phyloP scores from a whole-genome alignment of 164 flowering plant genomes.

The Tetrastigma voinierianum region DNA sequence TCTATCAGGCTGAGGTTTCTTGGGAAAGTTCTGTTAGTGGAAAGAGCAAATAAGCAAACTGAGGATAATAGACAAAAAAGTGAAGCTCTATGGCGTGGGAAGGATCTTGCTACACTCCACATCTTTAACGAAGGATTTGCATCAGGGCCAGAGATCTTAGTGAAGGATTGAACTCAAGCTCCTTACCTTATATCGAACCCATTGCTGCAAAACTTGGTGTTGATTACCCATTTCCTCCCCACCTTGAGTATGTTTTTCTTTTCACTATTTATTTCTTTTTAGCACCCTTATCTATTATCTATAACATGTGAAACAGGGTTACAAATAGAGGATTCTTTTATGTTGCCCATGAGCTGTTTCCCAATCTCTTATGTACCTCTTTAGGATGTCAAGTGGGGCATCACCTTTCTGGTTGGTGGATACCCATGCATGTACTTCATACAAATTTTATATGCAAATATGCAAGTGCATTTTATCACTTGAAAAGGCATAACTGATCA shows the following conservation, averaged over 20 bases:
- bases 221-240: slow-evolving; percentile 93
- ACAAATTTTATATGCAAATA: no score
- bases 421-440: no score
- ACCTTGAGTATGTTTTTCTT: slow-evolving; percentile 68
- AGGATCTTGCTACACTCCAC: slow-evolving; percentile 22
- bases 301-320: background rate
- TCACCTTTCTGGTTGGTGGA: no score
- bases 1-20: slow-evolving; percentile 63
- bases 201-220: slow-evolving; percentile 89
- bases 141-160: slow-evolving; percentile 15
- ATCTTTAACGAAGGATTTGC: slow-evolving; percentile 30
- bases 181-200: slow-evolving; percentile 47
- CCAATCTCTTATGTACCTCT: background rate
- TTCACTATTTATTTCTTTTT: background rate
- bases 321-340: background rate
- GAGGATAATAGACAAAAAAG: slow-evolving; percentile 16
- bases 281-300: background rate
- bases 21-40: slow-evolving; percentile 61
- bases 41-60: slow-evolving; percentile 34
- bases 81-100: no score
- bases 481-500: no score
- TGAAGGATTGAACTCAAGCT: slow-evolving; percentile 29
- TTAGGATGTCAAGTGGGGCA: no score
- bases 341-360: background rate
- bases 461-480: no score